Conservation (phyloP, 495 filamentous ascomycete genomes). For the Physcia stellaris region DNA sequence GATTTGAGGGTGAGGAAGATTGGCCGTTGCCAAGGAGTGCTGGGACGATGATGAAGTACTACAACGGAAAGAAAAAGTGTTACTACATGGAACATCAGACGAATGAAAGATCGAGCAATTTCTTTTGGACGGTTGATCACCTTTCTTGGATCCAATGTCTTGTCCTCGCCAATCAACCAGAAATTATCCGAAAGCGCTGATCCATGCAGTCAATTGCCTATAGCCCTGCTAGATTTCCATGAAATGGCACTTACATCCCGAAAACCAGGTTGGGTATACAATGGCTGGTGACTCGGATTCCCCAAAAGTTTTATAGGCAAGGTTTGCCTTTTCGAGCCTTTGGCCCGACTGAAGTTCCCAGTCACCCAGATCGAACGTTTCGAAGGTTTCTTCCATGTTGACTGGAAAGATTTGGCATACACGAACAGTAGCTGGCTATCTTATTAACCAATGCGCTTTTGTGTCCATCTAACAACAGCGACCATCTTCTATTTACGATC, state of each 20-base stretch:
- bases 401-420: background rate
- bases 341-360: constrained; percentile 48
- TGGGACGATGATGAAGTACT: constrained; percentile 58
- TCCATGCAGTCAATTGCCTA: no score
- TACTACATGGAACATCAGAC: no score
- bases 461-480: no score
- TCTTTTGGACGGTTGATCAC: no score
- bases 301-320: constrained; percentile 63
- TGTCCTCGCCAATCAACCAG: no score
- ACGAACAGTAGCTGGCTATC: background rate
- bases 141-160: no score
- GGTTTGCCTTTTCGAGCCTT: constrained; percentile 38
- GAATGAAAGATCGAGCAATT: no score
- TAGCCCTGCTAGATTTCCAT: no score
- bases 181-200: no score
- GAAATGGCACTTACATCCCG: constrained; percentile 37
- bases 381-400: constrained; percentile 28
- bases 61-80: no score
- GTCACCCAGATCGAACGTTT: constrained; percentile 44
- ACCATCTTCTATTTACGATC: background rate
- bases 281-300: constrained; percentile 46
- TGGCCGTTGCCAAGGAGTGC: constrained; percentile 64
- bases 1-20: constrained; percentile 58
- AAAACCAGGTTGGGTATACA: constrained; percentile 61
- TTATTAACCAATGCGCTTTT: background rate